These are phyloP conservation scores for Syzygium jambos DNA, from an alignment of 345 rosid genomes.

Conservation along the genomic window DNA sequence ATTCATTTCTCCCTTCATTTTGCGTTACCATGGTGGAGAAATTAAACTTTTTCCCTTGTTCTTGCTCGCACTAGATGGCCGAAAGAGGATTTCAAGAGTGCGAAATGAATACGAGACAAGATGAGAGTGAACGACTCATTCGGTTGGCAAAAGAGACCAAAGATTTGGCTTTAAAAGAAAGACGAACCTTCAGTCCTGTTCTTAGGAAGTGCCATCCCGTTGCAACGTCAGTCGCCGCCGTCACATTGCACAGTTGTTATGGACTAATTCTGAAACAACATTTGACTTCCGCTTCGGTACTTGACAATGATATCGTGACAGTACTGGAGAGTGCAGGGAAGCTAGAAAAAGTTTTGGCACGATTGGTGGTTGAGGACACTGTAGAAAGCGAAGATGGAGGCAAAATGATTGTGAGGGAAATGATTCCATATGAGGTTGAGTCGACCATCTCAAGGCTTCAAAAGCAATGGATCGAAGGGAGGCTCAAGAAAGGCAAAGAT, in stretches of 20 bases:
- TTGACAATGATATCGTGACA: conserved; percentile 44
- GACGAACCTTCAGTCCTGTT: conserved; percentile 64
- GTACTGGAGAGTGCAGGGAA: conserved; percentile 72
- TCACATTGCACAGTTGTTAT: conserved; percentile 65
- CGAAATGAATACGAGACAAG: conserved; percentile 35
- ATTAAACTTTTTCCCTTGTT: background rate
- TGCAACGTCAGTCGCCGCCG: conserved; percentile 60
- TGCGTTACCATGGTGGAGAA: background rate
- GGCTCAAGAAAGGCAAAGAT: conserved; percentile 36
- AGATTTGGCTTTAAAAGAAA: conserved; percentile 69
- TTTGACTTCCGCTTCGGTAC: conserved; percentile 33
- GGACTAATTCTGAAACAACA: conserved; percentile 68
- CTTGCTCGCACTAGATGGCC: conserved; percentile 29
- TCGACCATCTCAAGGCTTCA: conserved; percentile 40
- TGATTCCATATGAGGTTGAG: conserved; percentile 87
- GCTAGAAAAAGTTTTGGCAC: conserved; percentile 76
- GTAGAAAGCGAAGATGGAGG: conserved; percentile 87
- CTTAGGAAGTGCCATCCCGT: conserved; percentile 67
- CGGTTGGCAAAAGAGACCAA: conserved; percentile 69
- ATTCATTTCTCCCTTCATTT: background rate
- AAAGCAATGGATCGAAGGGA: conserved; percentile 63
- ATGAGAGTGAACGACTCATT: conserved; percentile 43
- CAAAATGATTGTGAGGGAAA: conserved; percentile 60
- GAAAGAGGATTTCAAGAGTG: conserved; percentile 35
- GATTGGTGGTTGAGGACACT: conserved; percentile 85